Percentiles rank a stretch among this genome's conserved stretches.
These are phyloP conservation scores for Nigrospora oryzae DNA, from an alignment of 2,329 filamentous ascomycete genomes.

Conservation along the genomic window DNA sequence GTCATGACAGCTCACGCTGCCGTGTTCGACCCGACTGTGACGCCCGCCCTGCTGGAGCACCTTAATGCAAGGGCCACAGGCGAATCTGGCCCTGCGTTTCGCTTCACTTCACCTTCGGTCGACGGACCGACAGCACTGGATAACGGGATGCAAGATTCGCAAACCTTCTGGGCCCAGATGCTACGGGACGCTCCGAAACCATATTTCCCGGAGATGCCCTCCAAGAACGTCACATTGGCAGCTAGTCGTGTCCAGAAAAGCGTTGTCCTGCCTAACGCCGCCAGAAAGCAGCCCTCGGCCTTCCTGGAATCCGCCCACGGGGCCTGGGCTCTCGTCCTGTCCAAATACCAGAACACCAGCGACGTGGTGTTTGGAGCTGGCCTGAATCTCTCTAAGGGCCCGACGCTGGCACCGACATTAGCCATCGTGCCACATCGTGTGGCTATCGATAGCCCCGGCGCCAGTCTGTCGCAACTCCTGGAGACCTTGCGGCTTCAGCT, in stretches of 20 bases:
- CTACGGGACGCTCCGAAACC: neutral
- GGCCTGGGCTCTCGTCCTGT: neutral
- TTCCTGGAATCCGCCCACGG: neutral
- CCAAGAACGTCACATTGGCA: neutral
- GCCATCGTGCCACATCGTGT: neutral
- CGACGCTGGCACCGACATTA: neutral
- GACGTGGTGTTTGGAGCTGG: neutral
- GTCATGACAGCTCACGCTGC: too few relatives aligned
- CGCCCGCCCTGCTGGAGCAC: too few relatives aligned
- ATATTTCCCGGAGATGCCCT: neutral
- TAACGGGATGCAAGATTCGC: too few relatives aligned
- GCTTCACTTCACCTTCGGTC: too few relatives aligned
- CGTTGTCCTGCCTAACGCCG: neutral
- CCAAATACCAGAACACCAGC: neutral
- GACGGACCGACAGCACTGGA: too few relatives aligned
- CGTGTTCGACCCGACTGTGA: too few relatives aligned
- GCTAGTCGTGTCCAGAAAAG: neutral
- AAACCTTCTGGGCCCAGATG: neutral
- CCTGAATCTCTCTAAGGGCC: neutral
- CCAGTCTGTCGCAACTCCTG: neutral
- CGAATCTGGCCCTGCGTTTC: too few relatives aligned
- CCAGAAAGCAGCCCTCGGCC: neutral
- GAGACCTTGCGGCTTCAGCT: neutral
- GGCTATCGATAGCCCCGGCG: neutral
- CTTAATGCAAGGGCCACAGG: too few relatives aligned